Conservation (phyloP, 805 yeast species). For the Yamadazyma scolyti region DNA sequence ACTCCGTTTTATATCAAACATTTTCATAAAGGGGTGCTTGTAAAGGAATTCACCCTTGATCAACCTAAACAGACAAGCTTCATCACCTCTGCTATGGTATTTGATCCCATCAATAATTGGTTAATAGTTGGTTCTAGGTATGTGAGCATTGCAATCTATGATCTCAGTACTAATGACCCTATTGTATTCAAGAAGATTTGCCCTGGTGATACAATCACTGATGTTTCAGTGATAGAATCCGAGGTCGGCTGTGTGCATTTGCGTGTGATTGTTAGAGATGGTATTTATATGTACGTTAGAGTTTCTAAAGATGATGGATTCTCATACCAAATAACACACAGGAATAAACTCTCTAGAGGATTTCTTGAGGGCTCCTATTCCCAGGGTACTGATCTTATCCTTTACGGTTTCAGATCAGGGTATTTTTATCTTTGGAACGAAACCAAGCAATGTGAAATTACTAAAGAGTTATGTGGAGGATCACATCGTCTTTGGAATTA, state of each 20-base stretch:
- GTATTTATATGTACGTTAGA: conserved; percentile 48
- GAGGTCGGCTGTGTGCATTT: conserved; percentile 16
- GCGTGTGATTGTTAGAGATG: conserved; percentile 62
- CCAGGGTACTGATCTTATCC: conserved; percentile 38
- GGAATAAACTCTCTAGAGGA: conserved; percentile 69
- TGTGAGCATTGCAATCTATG: conserved; percentile 60
- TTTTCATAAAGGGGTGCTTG: conserved; percentile 26
- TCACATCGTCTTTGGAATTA: conserved; percentile 83
- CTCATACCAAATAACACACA: conserved; percentile 33
- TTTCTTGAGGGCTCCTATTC: conserved; percentile 72
- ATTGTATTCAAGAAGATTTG: conserved; percentile 45
- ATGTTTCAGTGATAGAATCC: conserved; percentile 37
- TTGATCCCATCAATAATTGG: conserved; percentile 33
- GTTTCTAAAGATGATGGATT: conserved; percentile 9
- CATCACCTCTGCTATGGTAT: conserved; percentile 54
- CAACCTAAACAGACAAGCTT: conserved; percentile 46
- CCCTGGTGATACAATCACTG: conserved; percentile 68
- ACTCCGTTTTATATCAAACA: conserved; percentile 47
- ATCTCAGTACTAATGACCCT: conserved; percentile 24
- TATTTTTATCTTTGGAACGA: conserved; percentile 81
- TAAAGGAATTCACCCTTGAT: conserved; percentile 23
- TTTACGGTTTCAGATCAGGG: conserved; percentile 82
- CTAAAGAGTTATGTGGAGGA: conserved; percentile 82
- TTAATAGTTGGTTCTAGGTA: conserved; percentile 69
- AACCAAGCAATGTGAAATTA: conserved; percentile 64